These are phyloP conservation scores for Desmodesmus armatus DNA, from an alignment of 139 green algal species.

Conservation along the genomic window DNA sequence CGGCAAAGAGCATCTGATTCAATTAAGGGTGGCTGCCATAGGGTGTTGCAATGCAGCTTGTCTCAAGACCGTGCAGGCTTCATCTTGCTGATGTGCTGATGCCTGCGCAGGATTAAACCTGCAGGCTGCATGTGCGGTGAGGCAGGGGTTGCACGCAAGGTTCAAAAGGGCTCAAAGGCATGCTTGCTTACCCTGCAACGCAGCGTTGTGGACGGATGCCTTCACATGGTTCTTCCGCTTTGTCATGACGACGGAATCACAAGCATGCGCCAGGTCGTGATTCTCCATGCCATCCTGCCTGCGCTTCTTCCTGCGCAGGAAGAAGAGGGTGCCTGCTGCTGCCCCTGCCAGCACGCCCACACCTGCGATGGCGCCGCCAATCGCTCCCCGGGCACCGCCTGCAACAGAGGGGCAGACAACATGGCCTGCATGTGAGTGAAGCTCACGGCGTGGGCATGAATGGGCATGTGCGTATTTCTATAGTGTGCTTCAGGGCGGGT, in stretches of 20 bases:
- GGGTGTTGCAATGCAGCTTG: no score
- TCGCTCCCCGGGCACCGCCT: neutral
- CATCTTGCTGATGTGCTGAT: no score
- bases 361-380: neutral
- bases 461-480: neutral
- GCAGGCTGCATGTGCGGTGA: no score
- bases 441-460: neutral
- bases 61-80: no score
- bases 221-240: no score
- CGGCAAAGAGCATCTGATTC: neutral
- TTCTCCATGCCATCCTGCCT: neutral
- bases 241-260: conserved; percentile 2
- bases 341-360: neutral
- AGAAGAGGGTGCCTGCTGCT: neutral
- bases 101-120: no score
- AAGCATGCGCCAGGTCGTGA: neutral
- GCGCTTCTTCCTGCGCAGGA: neutral
- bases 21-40: no score
- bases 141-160: no score
- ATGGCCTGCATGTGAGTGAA: neutral
- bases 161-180: no score
- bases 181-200: no score
- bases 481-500: no score
- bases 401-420: neutral
- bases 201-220: no score